Percentiles rank a stretch among this genome's conserved stretches.
These are phyloP conservation scores for Discostella pseudostelligera DNA, from an alignment of 108 stramenopile genomes.

Conservation along the genomic window DNA sequence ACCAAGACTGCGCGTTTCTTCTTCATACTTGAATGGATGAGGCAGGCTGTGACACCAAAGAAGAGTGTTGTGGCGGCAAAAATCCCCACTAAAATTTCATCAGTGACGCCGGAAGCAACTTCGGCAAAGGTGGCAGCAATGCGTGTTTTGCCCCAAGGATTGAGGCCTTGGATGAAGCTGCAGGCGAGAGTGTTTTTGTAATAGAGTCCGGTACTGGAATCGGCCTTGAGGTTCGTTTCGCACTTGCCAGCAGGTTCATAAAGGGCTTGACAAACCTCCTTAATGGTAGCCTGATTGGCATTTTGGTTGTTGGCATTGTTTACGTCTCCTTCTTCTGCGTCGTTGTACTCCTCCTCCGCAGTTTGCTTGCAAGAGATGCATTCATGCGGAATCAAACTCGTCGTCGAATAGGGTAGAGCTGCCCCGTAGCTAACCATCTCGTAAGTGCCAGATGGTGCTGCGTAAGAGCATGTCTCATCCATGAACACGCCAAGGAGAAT, in stretches of 20 bases:
- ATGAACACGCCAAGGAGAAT: slow-evolving; percentile 78
- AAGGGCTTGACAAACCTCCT: slow-evolving; percentile 16
- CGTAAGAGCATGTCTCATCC: slow-evolving; percentile 66
- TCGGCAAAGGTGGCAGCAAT: neutral
- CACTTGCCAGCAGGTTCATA: slow-evolving; percentile 23
- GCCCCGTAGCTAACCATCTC: slow-evolving; percentile 16
- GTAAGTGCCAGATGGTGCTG: slow-evolving; percentile 54
- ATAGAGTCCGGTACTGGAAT: neutral
- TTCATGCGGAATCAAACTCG: neutral
- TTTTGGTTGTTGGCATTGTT: slow-evolving; percentile 8
- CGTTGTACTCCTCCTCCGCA: slow-evolving; percentile 2
- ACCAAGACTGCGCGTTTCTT: too few relatives aligned
- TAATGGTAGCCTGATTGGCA: neutral
- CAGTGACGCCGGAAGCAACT: neutral
- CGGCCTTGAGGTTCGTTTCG: slow-evolving; percentile 7
- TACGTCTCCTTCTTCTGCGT: neutral
- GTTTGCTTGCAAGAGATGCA: slow-evolving; percentile 14
- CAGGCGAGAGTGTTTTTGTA: slow-evolving; percentile 19
- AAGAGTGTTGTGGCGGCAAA: slow-evolving; percentile 2
- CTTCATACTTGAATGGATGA: neutral
- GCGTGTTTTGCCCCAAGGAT: slow-evolving; percentile 11
- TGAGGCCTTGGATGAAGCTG: slow-evolving; percentile 21
- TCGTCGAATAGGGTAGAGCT: slow-evolving; percentile 12
- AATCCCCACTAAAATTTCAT: neutral
- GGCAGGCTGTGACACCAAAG: neutral